These are phyloP conservation scores for Venturia aucupariae DNA, from an alignment of 2,329 filamentous ascomycete genomes.

Conservation along the genomic window DNA sequence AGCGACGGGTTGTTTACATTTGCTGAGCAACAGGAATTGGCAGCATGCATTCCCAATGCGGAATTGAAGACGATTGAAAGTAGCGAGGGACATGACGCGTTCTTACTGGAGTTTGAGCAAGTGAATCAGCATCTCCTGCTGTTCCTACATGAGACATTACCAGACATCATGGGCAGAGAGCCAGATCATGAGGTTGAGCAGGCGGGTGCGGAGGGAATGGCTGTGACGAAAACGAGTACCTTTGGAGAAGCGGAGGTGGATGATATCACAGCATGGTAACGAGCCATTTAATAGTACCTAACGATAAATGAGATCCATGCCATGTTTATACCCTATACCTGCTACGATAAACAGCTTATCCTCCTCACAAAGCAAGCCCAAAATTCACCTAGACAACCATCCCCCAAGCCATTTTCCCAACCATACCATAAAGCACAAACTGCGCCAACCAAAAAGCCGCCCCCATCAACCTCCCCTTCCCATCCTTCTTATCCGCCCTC, in stretches of 20 bases:
- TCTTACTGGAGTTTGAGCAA: slow-evolving; percentile 92
- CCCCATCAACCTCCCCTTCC: slow-evolving; percentile 36
- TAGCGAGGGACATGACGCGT: slow-evolving; percentile 92
- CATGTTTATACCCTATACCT: not conserved
- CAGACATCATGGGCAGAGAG: slow-evolving; percentile 69
- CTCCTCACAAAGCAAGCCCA: not conserved
- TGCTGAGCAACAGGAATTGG: slow-evolving; percentile 89
- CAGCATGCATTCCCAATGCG: slow-evolving; percentile 67
- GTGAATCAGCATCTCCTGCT: slow-evolving; percentile 80
- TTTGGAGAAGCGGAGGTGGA: slow-evolving; percentile 95
- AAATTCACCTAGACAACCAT: not conserved
- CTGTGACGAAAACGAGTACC: slow-evolving; percentile 75
- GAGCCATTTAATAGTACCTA: too few species aligned
- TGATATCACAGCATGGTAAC: slow-evolving; percentile 86
- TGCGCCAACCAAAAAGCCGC: slow-evolving; percentile 25
- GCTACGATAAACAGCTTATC: not conserved
- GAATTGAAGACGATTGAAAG: slow-evolving; percentile 81
- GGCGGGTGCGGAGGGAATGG: slow-evolving; percentile 36
- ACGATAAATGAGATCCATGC: not conserved
- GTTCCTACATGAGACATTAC: slow-evolving; percentile 73
- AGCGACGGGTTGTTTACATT: slow-evolving; percentile 95
- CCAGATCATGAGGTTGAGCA: slow-evolving; percentile 26
- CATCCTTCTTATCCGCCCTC: slow-evolving; percentile 27
- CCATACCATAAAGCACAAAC: slow-evolving; percentile 23
- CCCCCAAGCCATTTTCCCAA: slow-evolving; percentile 16